These are phyloP conservation scores for Tolypocladium cylindrosporum DNA, from an alignment of 2,329 filamentous ascomycete genomes.

Conservation along the genomic window DNA sequence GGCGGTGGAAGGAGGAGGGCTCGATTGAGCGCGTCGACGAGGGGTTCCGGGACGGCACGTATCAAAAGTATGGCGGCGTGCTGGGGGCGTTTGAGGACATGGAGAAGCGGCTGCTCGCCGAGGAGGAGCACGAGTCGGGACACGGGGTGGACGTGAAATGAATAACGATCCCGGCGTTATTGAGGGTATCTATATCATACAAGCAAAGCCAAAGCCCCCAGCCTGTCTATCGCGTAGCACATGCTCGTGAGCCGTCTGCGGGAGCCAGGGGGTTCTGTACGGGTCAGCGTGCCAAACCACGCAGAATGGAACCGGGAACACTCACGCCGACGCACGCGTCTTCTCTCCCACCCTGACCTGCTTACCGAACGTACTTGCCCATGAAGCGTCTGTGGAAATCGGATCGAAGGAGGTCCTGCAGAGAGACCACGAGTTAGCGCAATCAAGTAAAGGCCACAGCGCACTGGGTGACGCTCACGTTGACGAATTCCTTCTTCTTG, in stretches of 20 bases:
- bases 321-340: background rate
- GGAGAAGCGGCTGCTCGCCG: constrained; percentile 54
- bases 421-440: background rate
- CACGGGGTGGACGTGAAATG: background rate
- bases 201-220: constrained; percentile 5
- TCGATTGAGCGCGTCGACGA: constrained; percentile 75
- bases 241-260: background rate
- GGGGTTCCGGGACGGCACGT: constrained; percentile 67
- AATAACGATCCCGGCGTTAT: background rate
- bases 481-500: constrained; percentile 90
- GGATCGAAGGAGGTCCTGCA: constrained; percentile 73
- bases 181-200: constrained; percentile 1
- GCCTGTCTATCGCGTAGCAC: background rate
- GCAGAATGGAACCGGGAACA: background rate
- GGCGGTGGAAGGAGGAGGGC: constrained; percentile 74
- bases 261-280: constrained; percentile 9
- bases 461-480: constrained; percentile 45
- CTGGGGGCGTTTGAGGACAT: constrained; percentile 67
- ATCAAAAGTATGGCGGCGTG: constrained; percentile 68
- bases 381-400: constrained; percentile 99
- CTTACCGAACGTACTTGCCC: constrained; percentile 53
- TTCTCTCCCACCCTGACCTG: background rate
- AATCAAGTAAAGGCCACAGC: background rate
- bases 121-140: constrained; percentile 13
- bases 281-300: background rate